These are phyloP conservation scores for Chytriomyces sp. DNA, from an alignment of 192 early-diverging fungal species.

Conservation along the genomic window DNA sequence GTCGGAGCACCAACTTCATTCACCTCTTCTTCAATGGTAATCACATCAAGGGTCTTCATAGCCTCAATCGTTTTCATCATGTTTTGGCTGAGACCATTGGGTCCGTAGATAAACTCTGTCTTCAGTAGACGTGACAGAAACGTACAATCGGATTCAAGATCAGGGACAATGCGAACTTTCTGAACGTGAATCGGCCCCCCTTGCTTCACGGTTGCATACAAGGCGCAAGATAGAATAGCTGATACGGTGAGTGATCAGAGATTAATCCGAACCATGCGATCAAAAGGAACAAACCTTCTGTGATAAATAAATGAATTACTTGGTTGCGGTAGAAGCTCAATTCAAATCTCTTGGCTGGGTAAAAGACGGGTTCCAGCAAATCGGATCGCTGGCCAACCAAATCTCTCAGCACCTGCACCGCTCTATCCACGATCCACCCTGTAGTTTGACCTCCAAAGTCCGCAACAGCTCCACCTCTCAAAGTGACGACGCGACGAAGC, in stretches of 20 bases:
- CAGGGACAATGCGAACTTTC: conserved; percentile 54
- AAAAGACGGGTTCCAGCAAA: conserved; percentile 81
- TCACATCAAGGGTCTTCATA: conserved; percentile 51
- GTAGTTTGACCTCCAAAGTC: conserved; percentile 76
- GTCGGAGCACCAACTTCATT: conserved; percentile 9
- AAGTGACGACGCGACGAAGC: conserved; percentile 62
- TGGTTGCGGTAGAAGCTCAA: conserved; percentile 83
- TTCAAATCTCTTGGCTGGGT: conserved; percentile 79
- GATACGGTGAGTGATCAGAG: conserved; percentile 14
- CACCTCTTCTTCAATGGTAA: conserved; percentile 42
- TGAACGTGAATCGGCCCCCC: conserved; percentile 74
- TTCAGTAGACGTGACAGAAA: conserved; percentile 79
- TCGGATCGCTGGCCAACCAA: conserved; percentile 74
- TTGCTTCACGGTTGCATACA: conserved; percentile 78
- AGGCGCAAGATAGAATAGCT: conserved; percentile 73
- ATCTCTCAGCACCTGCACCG: conserved; percentile 70
- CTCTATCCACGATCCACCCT: conserved; percentile 74
- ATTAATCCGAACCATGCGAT: background rate
- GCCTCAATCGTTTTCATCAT: conserved; percentile 60
- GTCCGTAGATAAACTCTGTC: conserved; percentile 78
- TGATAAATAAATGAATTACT: conserved; percentile 63
- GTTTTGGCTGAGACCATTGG: conserved; percentile 70
- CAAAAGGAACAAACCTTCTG: conserved; percentile 48
- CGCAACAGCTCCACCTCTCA: conserved; percentile 75
- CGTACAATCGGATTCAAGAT: conserved; percentile 64